Evolutionary conservation across 495 filamentous ascomycete genomes (phyloP), one percentile per base, ranked within the genome.

Genomic region (Penicillium soppii): DNA sequence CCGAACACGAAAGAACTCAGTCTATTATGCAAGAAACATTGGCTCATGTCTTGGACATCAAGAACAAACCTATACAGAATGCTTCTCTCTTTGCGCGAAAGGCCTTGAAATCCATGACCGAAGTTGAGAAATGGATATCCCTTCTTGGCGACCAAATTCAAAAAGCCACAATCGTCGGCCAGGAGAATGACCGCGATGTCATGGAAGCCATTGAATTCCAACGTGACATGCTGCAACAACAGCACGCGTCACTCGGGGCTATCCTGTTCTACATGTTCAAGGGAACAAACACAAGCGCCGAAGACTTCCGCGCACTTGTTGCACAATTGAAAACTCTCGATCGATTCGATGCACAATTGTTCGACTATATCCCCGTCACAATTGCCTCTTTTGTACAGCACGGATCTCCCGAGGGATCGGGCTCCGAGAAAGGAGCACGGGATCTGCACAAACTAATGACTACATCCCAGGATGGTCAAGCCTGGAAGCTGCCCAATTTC

Each of bases 161-260:
- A 30, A 88, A 86, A 32, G 78, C 82, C 6, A 77, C 82, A 5
- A 75, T 95, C 7, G 73, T 96, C 3, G 85, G 86, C 5, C 76
- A 84, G 52, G 67, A 67, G 13, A 75, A 77, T 19, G 67, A 81
- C 35, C 68, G 71, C 7, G 82, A 90, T 43, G 61, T 82, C 3
- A 74, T 78, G 47, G 90, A 96, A 59, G 82, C 83, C 4, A 76
- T 90, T 26, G 83, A 88, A 48, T 82, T 86, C 57, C 85, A 95
- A 58, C 81, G 86, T 27, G 61, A 70, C 19, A 91, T 86, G 56
- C 75, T 97, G 23, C 79, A 81, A 13, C 81, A 87, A 59, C 92
- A 97, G 67, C 95, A 97, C 63, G 92, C 97, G 65, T 81, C 84
- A 7, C 78, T 99, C n/a, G 83, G 84, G 1, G 79, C 86, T 7